Percentiles rank a stretch among this genome's conserved stretches.
These are phyloP conservation scores for Dactylis glomerata DNA, from an alignment of 176 grass and related monocot genomes.

Conservation along the genomic window DNA sequence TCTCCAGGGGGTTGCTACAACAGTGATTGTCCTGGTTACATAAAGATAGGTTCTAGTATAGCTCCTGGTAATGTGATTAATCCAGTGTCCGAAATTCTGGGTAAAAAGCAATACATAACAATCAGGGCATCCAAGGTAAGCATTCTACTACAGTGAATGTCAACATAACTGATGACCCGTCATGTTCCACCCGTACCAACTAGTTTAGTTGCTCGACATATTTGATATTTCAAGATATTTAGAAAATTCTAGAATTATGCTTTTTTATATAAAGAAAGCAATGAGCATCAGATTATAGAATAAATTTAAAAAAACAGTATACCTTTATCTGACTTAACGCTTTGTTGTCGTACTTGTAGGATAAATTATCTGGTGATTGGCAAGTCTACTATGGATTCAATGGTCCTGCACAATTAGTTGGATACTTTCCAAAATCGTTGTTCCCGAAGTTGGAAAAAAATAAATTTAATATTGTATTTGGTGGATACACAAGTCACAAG, in stretches of 20 bases:
- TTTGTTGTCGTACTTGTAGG: background rate
- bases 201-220: background rate
- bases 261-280: background rate
- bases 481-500: background rate
- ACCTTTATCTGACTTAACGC: background rate
- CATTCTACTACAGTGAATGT: too few species aligned
- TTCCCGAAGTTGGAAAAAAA: background rate
- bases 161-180: background rate
- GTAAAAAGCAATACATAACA: background rate
- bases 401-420: background rate
- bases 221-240: background rate
- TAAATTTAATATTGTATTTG: background rate
- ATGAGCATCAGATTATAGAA: background rate
- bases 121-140: background rate
- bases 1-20: background rate
- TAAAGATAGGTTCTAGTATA: background rate
- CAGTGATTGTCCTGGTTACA: background rate
- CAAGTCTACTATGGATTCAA: conserved; percentile 6
- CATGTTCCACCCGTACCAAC: background rate
- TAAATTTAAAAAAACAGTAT: background rate
- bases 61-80: background rate
- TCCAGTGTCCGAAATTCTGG: background rate
- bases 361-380: background rate
- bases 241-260: background rate
- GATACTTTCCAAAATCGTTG: background rate